Evolutionary conservation across 768 basidiomycete species (phyloP).

Genomic region (Hericium coralloides): DNA sequence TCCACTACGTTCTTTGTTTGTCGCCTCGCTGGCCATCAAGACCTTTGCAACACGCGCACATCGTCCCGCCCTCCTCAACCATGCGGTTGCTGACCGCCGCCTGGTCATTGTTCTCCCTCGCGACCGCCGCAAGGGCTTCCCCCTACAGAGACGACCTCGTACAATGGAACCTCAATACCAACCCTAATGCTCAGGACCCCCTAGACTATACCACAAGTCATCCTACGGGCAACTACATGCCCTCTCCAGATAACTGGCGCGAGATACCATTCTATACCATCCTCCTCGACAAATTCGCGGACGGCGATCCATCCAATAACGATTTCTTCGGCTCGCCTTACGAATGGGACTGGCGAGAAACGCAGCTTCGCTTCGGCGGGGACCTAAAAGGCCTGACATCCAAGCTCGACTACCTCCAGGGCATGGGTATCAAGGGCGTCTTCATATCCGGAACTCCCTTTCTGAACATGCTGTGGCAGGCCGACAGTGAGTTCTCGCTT

Average conservation of each 20-base stretch:
- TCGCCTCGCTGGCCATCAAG: neutral
- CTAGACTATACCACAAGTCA: conserved; percentile 59
- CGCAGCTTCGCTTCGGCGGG: conserved; percentile 83
- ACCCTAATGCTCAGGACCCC: conserved; percentile 58
- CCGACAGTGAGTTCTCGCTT: conserved; percentile 63
- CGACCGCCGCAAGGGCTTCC: conserved; percentile 38
- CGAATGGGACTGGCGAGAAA: conserved; percentile 83
- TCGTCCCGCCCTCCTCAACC: neutral
- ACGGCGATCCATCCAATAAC: conserved; percentile 88
- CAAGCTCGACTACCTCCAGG: conserved; percentile 79
- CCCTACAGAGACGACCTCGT: conserved; percentile 60
- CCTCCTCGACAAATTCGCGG: conserved; percentile 89
- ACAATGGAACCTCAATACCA: conserved; percentile 73
- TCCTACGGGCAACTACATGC: conserved; percentile 57
- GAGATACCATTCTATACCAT: conserved; percentile 70
- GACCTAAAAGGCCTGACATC: conserved; percentile 72
- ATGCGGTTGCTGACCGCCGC: conserved; percentile 45
- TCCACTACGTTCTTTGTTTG: neutral
- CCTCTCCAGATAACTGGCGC: conserved; percentile 84
- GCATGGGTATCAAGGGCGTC: conserved; percentile 78
- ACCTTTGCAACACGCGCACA: neutral
- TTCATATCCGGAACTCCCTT: conserved; percentile 93
- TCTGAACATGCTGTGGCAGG: conserved; percentile 95
- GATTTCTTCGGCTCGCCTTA: conserved; percentile 75
- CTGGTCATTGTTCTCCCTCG: conserved; percentile 29